Percentiles rank a stretch among this genome's conserved stretches.
These are phyloP conservation scores for Solanum bulbocastanum DNA, from an alignment of 257 asterid genomes.

Conservation along the genomic window DNA sequence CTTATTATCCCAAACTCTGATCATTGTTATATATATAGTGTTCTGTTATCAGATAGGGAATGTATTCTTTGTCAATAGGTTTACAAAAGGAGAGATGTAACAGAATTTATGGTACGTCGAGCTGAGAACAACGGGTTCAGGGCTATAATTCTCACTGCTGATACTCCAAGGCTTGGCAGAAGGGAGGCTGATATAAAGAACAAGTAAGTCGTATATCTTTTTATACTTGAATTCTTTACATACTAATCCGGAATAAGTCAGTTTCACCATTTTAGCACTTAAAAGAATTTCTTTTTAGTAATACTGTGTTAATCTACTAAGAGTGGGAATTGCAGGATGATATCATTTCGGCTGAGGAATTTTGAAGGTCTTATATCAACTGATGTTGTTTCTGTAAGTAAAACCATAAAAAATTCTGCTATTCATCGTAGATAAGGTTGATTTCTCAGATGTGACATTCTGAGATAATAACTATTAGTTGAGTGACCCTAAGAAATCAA, in stretches of 20 bases:
- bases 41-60: not conserved
- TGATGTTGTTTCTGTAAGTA: constrained; percentile 28
- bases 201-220: constrained; percentile 19
- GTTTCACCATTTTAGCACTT: not conserved
- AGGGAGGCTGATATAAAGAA: constrained; percentile 57
- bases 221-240: not conserved
- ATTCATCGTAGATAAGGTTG: not conserved
- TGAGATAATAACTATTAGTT: not conserved
- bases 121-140: constrained; percentile 62
- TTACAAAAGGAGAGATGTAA: constrained; percentile 39
- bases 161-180: constrained; percentile 42
- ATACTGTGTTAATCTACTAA: not conserved
- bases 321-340: constrained; percentile 32
- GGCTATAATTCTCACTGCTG: constrained; percentile 53
- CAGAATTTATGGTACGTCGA: constrained; percentile 46
- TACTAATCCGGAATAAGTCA: not conserved
- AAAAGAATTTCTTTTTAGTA: not conserved
- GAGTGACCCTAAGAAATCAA: not conserved
- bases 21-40: not conserved
- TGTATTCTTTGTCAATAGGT: constrained; percentile 16
- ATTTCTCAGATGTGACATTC: not conserved
- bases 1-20: not conserved
- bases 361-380: constrained; percentile 45
- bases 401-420: not conserved
- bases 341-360: constrained; percentile 40